Conservation (phyloP, 1,284 basidiomycete genomes). For the Trichosporon ovoides region DNA sequence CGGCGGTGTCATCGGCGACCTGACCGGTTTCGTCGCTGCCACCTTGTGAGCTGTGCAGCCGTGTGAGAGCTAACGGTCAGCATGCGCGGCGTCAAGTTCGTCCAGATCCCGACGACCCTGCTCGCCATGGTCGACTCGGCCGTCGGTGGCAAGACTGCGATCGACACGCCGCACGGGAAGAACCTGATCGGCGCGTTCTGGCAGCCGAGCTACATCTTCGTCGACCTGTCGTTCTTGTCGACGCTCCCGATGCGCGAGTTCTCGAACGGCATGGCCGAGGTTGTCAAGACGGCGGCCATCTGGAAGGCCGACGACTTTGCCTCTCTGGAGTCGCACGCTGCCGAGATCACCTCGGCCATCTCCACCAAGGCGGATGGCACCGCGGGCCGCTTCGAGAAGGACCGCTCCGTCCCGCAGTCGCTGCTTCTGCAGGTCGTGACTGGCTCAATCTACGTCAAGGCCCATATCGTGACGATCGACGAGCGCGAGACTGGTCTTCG, state of each 20-base stretch:
- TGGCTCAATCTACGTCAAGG: conserved; percentile 83
- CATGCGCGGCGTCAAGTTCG: conserved; percentile 85
- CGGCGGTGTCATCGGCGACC: conserved; percentile 93
- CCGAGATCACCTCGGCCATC: conserved; percentile 77
- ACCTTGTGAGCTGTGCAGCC: conserved; percentile 70
- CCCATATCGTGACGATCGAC: conserved; percentile 91
- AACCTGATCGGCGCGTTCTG: conserved; percentile 98
- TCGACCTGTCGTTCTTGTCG: conserved; percentile 91
- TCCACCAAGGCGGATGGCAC: conserved; percentile 52
- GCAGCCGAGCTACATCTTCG: conserved; percentile 97
- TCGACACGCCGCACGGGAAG: conserved; percentile 94
- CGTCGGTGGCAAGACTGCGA: conserved; percentile 96
- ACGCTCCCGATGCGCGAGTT: conserved; percentile 90
- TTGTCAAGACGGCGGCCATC: conserved; percentile 97
- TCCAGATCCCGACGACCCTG: conserved; percentile 93
- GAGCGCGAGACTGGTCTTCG: conserved; percentile 90
- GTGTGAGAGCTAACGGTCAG: conserved; percentile 43
- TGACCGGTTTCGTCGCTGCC: conserved; percentile 92
- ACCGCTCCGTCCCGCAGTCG: conserved; percentile 66
- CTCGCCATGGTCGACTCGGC: conserved; percentile 98
- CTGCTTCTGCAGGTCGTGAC: conserved; percentile 69
- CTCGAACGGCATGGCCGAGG: conserved; percentile 97
- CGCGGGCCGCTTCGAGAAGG: conserved; percentile 63
- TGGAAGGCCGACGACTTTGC: conserved; percentile 86
- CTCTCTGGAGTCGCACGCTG: conserved; percentile 73